phyloP scores from a whole-genome alignment of 2,329 filamentous ascomycete species.

The Exophiala bonariae region DNA sequence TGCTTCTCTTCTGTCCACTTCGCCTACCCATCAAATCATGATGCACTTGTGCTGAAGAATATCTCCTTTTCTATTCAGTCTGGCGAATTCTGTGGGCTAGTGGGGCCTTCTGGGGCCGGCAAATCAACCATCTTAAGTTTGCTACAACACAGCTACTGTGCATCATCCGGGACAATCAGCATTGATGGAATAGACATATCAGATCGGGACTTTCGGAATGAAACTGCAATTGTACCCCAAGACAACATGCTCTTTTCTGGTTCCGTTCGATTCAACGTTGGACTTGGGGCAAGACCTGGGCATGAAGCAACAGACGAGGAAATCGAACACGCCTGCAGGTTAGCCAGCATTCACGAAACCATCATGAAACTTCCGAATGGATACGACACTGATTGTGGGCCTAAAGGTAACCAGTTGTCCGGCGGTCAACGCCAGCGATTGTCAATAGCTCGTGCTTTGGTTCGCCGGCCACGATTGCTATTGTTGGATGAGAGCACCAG shows the following conservation, averaged over 20 bases:
- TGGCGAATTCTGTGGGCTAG: constrained; percentile 60
- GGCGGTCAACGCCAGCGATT: constrained; percentile 62
- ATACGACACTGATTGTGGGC: constrained; percentile 55
- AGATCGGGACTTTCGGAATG: constrained; percentile 80
- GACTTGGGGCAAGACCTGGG: constrained; percentile 65
- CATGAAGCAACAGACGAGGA: constrained; percentile 68
- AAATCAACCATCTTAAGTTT: constrained; percentile 92
- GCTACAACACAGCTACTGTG: constrained; percentile 90
- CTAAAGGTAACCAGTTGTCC: constrained; percentile 55
- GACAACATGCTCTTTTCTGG: constrained; percentile 93
- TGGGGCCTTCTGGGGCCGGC: constrained; percentile 87
- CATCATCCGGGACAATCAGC: constrained; percentile 72
- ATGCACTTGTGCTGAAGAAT: constrained; percentile 73
- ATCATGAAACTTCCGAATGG: constrained; percentile 49
- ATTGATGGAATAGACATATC: constrained; percentile 82
- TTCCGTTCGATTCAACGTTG: constrained; percentile 83
- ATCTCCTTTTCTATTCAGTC: constrained; percentile 52
- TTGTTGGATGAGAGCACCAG: constrained; percentile 64
- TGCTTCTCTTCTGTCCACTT: constrained; percentile 92
- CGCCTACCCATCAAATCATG: constrained; percentile 76
- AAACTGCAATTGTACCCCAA: constrained; percentile 84
- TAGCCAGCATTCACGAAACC: constrained; percentile 52
- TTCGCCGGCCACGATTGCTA: constrained; percentile 55
- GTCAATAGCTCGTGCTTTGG: constrained; percentile 58
- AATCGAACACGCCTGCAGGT: constrained; percentile 71